These are phyloP conservation scores for Suhomyces xylopsoci DNA, from an alignment of 805 yeast genomes.

Conservation along the genomic window DNA sequence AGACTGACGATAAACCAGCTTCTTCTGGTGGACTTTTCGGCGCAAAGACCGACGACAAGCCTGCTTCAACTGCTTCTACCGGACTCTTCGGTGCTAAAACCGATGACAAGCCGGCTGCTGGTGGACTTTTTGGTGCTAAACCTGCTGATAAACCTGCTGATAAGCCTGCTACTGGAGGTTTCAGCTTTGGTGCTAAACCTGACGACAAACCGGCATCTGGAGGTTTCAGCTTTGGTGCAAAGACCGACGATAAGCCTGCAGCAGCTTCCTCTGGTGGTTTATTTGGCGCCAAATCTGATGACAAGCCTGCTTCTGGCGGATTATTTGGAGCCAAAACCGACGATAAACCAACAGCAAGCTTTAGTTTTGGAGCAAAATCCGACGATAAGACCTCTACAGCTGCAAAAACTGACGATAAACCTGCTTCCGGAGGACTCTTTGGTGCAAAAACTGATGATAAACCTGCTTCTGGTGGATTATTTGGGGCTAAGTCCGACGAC, in stretches of 20 bases:
- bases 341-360: background rate
- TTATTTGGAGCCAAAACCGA: constrained; percentile 14
- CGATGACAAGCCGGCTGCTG: background rate
- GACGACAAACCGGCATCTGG: constrained; percentile 5
- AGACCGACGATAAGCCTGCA: constrained; percentile 3
- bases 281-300: constrained; percentile 12
- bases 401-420: constrained; percentile 10
- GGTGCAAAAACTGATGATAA: constrained; percentile 6
- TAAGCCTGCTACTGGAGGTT: constrained; percentile 7
- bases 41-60: constrained; percentile 20
- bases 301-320: constrained; percentile 7
- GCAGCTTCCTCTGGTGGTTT: constrained; percentile 7
- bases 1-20: constrained; percentile 16
- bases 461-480: constrained; percentile 5
- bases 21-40: constrained; percentile 18
- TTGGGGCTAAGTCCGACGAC: constrained; percentile 6
- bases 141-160: constrained; percentile 5
- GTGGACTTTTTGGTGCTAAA: constrained; percentile 7
- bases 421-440: too few species aligned
- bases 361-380: constrained; percentile 5
- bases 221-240: constrained; percentile 13
- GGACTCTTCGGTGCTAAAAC: constrained; percentile 22
- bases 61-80: constrained; percentile 6
- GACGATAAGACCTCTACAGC: background rate
- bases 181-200: constrained; percentile 6